phyloP scores from a whole-genome alignment of 345 rosid species.

The Camelina sativa region DNA sequence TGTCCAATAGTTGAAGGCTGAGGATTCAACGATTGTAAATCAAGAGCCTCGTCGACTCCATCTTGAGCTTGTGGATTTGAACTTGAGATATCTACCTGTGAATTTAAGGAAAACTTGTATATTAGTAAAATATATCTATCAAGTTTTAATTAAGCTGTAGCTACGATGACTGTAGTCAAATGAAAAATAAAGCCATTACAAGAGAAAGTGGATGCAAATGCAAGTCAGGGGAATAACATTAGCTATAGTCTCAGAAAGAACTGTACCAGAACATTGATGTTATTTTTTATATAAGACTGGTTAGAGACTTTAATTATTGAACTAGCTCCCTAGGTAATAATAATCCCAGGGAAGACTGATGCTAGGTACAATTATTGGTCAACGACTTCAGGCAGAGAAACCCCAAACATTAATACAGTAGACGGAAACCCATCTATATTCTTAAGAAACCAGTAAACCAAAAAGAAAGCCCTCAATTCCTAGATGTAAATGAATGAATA shows the following conservation, averaged over 20 bases:
- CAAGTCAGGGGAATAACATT: slow-evolving; percentile 5
- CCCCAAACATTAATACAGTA: slow-evolving; percentile 8
- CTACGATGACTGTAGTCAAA: slow-evolving; percentile 18
- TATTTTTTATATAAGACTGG: slow-evolving; percentile 4
- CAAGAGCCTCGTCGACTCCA: slow-evolving; percentile 48
- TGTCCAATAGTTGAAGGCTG: slow-evolving; percentile 54
- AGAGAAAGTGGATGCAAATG: slow-evolving; percentile 21
- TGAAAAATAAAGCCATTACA: slow-evolving; percentile 27
- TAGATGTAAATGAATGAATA: slow-evolving; percentile 23
- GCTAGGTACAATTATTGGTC: slow-evolving; percentile 7
- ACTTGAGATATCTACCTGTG: slow-evolving; percentile 55
- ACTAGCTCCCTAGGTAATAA: slow-evolving; percentile 1
- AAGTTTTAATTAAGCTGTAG: slow-evolving; percentile 3
- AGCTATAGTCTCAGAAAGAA: slow-evolving; percentile 25
- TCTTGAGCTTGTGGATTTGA: slow-evolving; percentile 47
- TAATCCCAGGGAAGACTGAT: slow-evolving; percentile 7
- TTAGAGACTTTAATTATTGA: slow-evolving; percentile 10
- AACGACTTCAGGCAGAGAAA: slow-evolving; percentile 24
- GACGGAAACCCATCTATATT: slow-evolving; percentile 18
- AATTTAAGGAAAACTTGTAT: slow-evolving; percentile 36
- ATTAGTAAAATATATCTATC: slow-evolving; percentile 2
- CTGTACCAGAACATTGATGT: slow-evolving; percentile 14
- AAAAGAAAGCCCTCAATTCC: slow-evolving; percentile 17
- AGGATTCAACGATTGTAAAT: slow-evolving; percentile 43
- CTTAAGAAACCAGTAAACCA: not conserved